Evolutionary conservation across 805 yeast genomes (phyloP).

Genomic region (Monosporozyma aerobia): DNA sequence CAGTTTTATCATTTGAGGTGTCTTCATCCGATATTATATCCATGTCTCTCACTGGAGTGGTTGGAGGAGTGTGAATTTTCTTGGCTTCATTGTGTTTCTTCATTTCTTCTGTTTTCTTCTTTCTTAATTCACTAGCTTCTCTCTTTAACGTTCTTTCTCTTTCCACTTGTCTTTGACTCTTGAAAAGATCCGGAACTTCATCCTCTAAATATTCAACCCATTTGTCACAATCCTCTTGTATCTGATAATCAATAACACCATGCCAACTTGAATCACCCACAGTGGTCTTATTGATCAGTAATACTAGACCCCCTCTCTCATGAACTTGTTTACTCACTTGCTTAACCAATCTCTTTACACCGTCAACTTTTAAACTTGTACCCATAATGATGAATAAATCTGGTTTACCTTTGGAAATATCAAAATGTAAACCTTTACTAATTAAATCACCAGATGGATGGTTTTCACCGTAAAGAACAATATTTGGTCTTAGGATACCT

Average conservation of each 20-base stretch:
- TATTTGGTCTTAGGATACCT: constrained; percentile 79
- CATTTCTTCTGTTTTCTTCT: constrained; percentile 9
- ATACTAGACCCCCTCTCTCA: constrained; percentile 68
- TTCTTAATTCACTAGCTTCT: constrained; percentile 27
- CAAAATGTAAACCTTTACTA: constrained; percentile 58
- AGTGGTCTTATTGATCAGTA: constrained; percentile 64
- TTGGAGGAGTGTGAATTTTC: constrained; percentile 23
- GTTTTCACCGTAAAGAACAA: constrained; percentile 87
- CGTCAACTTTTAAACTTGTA: constrained; percentile 84
- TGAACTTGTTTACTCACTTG: constrained; percentile 61
- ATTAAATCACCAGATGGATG: constrained; percentile 82
- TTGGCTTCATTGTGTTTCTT: constrained; percentile 3
- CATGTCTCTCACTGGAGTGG: constrained; percentile 21
- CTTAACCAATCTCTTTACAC: constrained; percentile 71
- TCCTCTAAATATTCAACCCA: constrained; percentile 53
- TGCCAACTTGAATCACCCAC: constrained; percentile 60
- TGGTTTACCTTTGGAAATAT: constrained; percentile 51
- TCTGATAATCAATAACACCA: constrained; percentile 66
- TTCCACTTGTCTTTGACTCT: constrained; percentile 37
- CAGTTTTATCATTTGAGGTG: neutral
- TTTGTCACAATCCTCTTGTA: constrained; percentile 70
- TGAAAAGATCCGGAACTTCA: constrained; percentile 54
- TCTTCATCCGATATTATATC: neutral
- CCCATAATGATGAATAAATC: constrained; percentile 84
- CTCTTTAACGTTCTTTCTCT: constrained; percentile 22